Base-by-base conservation (phyloP, 441 rosid species). In the Gossypium davidsonii region DNA sequence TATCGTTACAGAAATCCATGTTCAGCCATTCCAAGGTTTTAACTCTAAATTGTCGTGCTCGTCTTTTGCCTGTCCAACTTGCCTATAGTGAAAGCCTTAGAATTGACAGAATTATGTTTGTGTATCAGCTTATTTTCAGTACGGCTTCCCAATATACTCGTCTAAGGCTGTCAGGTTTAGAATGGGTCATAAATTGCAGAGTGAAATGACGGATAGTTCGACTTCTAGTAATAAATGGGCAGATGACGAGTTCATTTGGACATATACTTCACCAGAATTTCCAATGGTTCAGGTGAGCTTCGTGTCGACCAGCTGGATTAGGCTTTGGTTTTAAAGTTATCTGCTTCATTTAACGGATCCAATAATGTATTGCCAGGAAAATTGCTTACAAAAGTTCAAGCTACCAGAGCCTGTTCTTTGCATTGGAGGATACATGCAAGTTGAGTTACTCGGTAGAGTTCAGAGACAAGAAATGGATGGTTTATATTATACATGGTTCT, bases 401-500 rank as follows among this genome's bases (percentile, higher is more conserved):
- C 85, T 88, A 66, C 86, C 85, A n/a, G 84, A 86, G 74, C 88
- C 88, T 51, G 85, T 80, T 69, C 81, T 88, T 56, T 88, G 89
- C 73, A 68, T 88, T 8, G 90, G 87, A 21, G 88, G 87, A 70
- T 61, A 82, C 68, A 69, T 88, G 83, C 85, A 79, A 71, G 79
- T 86, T 71, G 90, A 86, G 82, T 79, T 88, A 49, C 77, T 83
- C 71, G 89, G 86, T 62, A 79, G 92, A 71, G 81, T 84, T 57
- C 86, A 86, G 79, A 83, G 44, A 74, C 87, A 85, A 72, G 84
- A 77, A 18, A 79, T 77, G 75, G 87, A 86, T 57, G 85, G 79
- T 28, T 67, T 78, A 72, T 88, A 78, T 64, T 88, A 86, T 39
- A 48, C 64, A 69, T 15, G 39, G 64, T 20, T 1, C 20, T 53